phyloP scores from a whole-genome alignment of 73 alveolate genomes.

The Paramecium pentaurelia region DNA sequence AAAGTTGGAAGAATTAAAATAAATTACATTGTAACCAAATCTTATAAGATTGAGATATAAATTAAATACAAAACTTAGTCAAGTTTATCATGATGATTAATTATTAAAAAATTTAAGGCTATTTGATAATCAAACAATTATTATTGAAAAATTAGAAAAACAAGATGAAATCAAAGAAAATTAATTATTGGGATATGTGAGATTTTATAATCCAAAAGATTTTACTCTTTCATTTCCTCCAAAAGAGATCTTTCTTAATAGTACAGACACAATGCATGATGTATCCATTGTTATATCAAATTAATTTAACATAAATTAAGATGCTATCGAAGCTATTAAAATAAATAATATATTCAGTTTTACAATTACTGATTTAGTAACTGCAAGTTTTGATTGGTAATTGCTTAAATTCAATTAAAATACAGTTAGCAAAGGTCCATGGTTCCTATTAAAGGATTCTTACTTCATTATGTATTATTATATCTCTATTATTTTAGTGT shows the following conservation, averaged over 20 bases:
- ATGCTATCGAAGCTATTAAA: slow-evolving; percentile 21
- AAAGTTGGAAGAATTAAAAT: not conserved
- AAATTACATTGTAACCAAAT: not conserved
- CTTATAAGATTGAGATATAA: slow-evolving; percentile 5
- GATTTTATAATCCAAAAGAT: not conserved
- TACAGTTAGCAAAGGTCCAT: not conserved
- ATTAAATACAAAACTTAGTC: not conserved
- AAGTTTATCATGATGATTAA: not conserved
- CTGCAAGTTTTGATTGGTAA: slow-evolving; percentile 34
- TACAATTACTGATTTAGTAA: slow-evolving; percentile 21
- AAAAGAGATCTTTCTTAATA: not conserved
- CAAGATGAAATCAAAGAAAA: not conserved
- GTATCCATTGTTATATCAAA: not conserved
- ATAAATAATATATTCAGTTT: slow-evolving; percentile 2
- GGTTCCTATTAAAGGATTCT: slow-evolving; percentile 11
- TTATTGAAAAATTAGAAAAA: not conserved
- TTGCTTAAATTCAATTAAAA: not conserved
- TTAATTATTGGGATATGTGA: not conserved
- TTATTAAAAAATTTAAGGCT: not conserved
- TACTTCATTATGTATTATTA: not conserved
- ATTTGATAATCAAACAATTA: not conserved
- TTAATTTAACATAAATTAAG: not conserved
- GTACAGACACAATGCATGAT: not conserved
- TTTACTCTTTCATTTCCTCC: slow-evolving; percentile 33
- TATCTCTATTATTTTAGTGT: not conserved